phyloP scores from a whole-genome alignment of 768 basidiomycete species.

The Suillus luteus region DNA sequence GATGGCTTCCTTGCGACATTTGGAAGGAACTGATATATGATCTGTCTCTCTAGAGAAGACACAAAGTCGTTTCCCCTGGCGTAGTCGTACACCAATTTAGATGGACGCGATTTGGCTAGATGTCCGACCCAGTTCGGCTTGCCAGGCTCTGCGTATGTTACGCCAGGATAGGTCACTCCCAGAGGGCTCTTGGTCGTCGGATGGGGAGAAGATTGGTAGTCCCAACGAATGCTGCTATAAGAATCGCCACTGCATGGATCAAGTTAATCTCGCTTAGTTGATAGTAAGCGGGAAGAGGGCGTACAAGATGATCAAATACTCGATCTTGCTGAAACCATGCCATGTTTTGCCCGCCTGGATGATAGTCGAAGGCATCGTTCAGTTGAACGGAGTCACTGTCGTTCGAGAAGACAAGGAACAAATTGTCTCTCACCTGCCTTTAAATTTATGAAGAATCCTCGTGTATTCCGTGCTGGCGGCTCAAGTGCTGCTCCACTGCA shows the following conservation, averaged over 20 bases:
- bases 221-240: conserved; percentile 39
- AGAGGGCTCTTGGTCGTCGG: conserved; percentile 49
- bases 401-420: neutral
- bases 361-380: conserved; percentile 15
- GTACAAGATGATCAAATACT: conserved; percentile 55
- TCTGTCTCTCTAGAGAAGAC: conserved; percentile 42
- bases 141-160: conserved; percentile 41
- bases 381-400: neutral
- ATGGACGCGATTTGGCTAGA: conserved; percentile 43
- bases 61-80: conserved; percentile 56
- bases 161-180: conserved; percentile 52
- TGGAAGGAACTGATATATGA: conserved; percentile 42
- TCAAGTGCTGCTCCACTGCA: conserved; percentile 3
- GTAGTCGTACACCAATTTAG: conserved; percentile 58
- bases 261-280: neutral
- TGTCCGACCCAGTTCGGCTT: conserved; percentile 66
- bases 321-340: conserved; percentile 45
- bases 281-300: conserved; percentile 20
- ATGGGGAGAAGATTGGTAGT: conserved; percentile 17
- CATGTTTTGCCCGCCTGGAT: conserved; percentile 33
- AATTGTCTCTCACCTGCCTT: neutral
- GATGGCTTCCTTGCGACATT: conserved; percentile 37
- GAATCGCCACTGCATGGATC: conserved; percentile 58
- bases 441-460: conserved; percentile 1
- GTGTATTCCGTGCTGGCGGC: neutral